Percentiles rank a stretch among this genome's conserved stretches.
Evolutionary conservation across 139 green algal genomes (phyloP).

Genomic region (Coelastrella sp.): DNA sequence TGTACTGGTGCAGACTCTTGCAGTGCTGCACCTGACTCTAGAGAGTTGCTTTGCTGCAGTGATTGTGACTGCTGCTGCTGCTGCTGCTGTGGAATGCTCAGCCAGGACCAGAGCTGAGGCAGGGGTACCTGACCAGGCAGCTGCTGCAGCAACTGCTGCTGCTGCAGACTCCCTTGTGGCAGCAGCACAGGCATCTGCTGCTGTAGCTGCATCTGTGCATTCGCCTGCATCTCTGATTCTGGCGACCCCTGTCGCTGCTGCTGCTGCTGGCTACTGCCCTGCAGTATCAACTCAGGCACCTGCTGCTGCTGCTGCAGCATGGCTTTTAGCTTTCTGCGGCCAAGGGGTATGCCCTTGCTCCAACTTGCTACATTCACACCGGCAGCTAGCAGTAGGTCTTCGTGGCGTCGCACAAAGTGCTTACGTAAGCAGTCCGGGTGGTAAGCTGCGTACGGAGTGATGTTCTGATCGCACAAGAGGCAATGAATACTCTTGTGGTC

Average conservation of each 20-base stretch:
- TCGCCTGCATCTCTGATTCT: background rate
- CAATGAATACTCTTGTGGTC: slow-evolving; percentile 41
- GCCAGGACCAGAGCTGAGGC: background rate
- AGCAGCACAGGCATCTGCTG: background rate
- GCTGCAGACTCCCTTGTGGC: background rate
- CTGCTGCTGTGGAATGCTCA: background rate
- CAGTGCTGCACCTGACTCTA: background rate
- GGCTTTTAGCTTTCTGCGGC: slow-evolving; percentile 36
- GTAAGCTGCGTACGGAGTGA: slow-evolving; percentile 44
- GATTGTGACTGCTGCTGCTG: slow-evolving; percentile 16
- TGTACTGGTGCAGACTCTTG: slow-evolving; percentile 6
- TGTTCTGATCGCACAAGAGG: slow-evolving; percentile 26
- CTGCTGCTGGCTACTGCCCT: slow-evolving; percentile 33
- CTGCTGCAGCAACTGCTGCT: background rate
- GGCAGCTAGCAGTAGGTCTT: slow-evolving; percentile 31
- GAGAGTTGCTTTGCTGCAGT: too few relatives aligned
- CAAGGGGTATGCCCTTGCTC: slow-evolving; percentile 41
- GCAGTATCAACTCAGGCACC: background rate
- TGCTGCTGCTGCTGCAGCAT: slow-evolving; percentile 25
- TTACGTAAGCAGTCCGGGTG: slow-evolving; percentile 46
- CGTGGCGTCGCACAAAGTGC: slow-evolving; percentile 41
- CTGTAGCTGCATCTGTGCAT: background rate
- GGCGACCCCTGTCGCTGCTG: slow-evolving; percentile 19
- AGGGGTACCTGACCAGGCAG: background rate
- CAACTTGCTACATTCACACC: slow-evolving; percentile 34